Conservation (phyloP, 192 early-diverging fungal species). For the Piromyces sp. region DNA sequence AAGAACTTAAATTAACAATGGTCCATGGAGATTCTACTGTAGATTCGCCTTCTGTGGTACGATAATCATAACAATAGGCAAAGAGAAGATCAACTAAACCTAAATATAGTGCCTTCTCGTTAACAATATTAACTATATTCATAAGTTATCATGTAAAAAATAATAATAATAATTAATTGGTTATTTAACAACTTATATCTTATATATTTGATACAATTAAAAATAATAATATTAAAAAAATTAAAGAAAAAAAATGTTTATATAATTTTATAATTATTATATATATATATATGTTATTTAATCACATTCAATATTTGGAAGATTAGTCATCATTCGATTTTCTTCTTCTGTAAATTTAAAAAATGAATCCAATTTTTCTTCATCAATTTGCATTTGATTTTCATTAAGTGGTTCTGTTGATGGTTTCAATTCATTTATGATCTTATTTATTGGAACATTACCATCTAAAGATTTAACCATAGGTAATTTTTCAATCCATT, state of each 20-base stretch:
- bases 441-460: not conserved
- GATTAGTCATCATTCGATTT: conserved; percentile 44
- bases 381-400: not conserved
- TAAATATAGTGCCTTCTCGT: conserved; percentile 54
- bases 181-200: no score
- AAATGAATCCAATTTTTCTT: conserved; percentile 2
- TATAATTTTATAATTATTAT: not conserved
- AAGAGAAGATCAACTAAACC: conserved; percentile 81
- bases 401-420: not conserved
- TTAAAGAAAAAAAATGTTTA: not conserved
- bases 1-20: conserved; percentile 61
- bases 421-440: conserved; percentile 1
- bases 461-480: not conserved
- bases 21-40: conserved; percentile 85
- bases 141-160: no score
- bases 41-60: conserved; percentile 62
- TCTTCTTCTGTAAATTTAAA: conserved; percentile 52
- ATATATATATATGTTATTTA: not conserved
- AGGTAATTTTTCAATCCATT: not conserved
- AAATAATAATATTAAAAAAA: not conserved
- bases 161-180: no score
- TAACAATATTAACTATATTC: conserved; percentile 40
- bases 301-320: conserved; percentile 66
- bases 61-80: conserved; percentile 76
- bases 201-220: no score